Conservation (phyloP, 129 eudicot species). For the Cynara cardunculus region DNA sequence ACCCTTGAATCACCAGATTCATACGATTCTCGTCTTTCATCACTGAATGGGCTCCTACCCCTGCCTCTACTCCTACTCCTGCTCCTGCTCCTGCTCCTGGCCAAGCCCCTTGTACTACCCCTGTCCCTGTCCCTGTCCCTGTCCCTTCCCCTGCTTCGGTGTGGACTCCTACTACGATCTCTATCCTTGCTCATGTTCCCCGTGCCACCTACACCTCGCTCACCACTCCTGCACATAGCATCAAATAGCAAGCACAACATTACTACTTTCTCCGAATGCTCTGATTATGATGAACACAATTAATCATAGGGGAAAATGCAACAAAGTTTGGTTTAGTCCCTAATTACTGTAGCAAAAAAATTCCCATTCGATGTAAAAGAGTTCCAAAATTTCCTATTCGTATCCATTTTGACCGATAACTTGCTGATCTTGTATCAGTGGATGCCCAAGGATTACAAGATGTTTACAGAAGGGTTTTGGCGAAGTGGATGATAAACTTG, state of each 20-base stretch:
- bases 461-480: not conserved
- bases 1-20: slow-evolving; percentile 27
- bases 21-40: slow-evolving; percentile 33
- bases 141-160: slow-evolving; percentile 37
- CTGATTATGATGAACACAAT: not conserved
- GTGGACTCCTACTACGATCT: slow-evolving; percentile 33
- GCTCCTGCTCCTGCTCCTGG: slow-evolving; percentile 40
- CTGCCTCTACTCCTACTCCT: slow-evolving; percentile 41
- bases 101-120: slow-evolving; percentile 37
- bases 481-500: not conserved
- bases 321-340: not conserved
- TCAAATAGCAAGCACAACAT: slow-evolving; percentile 7
- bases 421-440: not conserved
- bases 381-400: not conserved
- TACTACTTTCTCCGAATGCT: not conserved
- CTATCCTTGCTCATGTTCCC: slow-evolving; percentile 18
- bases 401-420: not conserved
- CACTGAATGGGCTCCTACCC: slow-evolving; percentile 46
- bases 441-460: not conserved
- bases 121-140: slow-evolving; percentile 47
- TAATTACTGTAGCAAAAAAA: not conserved
- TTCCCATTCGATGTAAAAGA: not conserved
- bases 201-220: slow-evolving; percentile 14
- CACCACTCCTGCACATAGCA: slow-evolving; percentile 23
- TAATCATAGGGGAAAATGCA: not conserved